Conservation (phyloP, 768 basidiomycete species). For the Hortiboletus campestris region DNA sequence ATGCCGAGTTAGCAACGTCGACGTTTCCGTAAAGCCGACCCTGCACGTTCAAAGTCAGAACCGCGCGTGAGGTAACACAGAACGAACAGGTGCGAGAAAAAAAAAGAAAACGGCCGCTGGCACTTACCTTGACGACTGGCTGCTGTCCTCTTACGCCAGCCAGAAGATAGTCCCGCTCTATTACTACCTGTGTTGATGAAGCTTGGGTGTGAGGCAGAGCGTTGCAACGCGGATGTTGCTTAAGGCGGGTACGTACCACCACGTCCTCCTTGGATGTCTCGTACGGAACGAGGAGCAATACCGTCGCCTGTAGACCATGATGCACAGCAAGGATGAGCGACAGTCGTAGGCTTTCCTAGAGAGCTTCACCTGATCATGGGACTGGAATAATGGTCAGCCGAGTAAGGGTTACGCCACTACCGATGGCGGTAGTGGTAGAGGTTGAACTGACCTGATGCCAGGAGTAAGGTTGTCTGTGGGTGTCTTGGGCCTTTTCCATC, state of each 20-base stretch:
- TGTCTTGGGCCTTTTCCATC: conserved; percentile 28
- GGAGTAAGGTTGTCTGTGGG: conserved; percentile 54
- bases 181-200: conserved; percentile 50
- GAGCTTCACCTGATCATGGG: conserved; percentile 73
- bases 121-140: conserved; percentile 68
- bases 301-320: conserved; percentile 56
- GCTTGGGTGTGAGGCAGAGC: neutral
- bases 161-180: conserved; percentile 69
- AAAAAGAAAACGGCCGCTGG: neutral
- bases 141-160: conserved; percentile 71
- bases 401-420: conserved; percentile 16
- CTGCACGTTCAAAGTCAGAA: conserved; percentile 35
- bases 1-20: conserved; percentile 63
- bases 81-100: neutral
- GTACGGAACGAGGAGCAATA: conserved; percentile 71
- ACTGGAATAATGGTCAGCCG: conserved; percentile 42
- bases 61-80: neutral
- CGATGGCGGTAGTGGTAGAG: neutral
- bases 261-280: conserved; percentile 71
- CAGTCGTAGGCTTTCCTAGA: conserved; percentile 7
- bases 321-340: conserved; percentile 18
- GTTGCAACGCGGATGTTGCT: neutral
- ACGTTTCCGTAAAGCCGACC: conserved; percentile 72
- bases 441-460: conserved; percentile 75
- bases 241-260: conserved; percentile 43